Base-by-base conservation (phyloP, 176 grass and related monocot genomes). In the Zizania latifolia region DNA sequence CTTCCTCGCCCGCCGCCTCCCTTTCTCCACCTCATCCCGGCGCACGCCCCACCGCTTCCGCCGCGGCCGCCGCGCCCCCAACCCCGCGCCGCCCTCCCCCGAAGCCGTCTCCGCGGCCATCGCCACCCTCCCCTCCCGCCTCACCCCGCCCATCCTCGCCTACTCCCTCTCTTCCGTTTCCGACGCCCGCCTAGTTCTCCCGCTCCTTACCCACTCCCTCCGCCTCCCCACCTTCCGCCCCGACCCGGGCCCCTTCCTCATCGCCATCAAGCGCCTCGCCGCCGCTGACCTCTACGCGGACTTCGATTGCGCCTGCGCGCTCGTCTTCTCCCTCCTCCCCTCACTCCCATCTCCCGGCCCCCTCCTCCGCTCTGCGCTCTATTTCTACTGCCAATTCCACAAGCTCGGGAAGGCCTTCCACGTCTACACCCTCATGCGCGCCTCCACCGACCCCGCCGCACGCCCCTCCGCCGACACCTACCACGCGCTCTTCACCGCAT, bases 341-440 rank as follows among this genome's bases (percentile, higher is more conserved):
- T 87, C 83, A 8, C 80, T 91, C 17, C 81, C 88, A 1, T 66
- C 78, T 29, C 70, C 87, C 8, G 57, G 73, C 1, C 75, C 85
- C 23, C 63, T 91, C 74, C 83, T 85, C 77, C 81, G 86, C 61
- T 50, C 79, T 4, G 56, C 90, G 28, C 85, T 97, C 21, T 93
- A 93, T 83, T 93, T 91, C 90, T 97, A 93, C 71, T 88, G 86
- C 70, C 74, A 97, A 60, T 85, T 81, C 45, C 59, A 86, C 38
- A 78, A 43, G 70, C 88, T 93, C 46, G 81, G 80, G 78, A 91
- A 89, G 83, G 94, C 94, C 39, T 81, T 97, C 70, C 90, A 93
- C 79, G 88, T 97, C 34, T 97, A 97, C 84, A 93, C 88, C 6
- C 83, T 89, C 75, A 97, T 97, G 90, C 72, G 81, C 59, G 60